Evolutionary conservation across 768 basidiomycete genomes (phyloP).

Genomic region (Suillus sp.): DNA sequence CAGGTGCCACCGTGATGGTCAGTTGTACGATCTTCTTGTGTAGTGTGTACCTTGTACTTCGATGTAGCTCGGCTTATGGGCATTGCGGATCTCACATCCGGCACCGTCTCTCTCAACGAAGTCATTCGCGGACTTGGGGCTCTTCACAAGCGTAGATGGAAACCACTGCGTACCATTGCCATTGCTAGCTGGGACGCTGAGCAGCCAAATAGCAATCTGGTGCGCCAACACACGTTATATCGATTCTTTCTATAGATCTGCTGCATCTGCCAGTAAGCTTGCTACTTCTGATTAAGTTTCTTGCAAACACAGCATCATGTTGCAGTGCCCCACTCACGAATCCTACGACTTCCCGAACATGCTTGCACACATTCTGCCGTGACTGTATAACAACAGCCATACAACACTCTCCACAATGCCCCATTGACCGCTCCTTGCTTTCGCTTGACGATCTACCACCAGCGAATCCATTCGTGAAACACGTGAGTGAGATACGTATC

Average conservation of each 20-base stretch:
- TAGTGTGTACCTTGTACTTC: too few relatives aligned
- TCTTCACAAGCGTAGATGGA: too few relatives aligned
- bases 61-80: too few relatives aligned
- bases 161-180: too few relatives aligned
- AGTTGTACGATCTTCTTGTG: too few relatives aligned
- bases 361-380: conserved; percentile 81
- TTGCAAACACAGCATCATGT: conserved; percentile 13
- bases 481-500: conserved; percentile 33
- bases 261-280: conserved; percentile 2
- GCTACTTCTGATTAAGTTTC: neutral
- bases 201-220: neutral
- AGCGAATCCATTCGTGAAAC: conserved; percentile 75
- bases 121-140: too few relatives aligned
- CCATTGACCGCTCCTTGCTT: conserved; percentile 78
- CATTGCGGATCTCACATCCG: too few relatives aligned
- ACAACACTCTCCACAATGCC: conserved; percentile 73
- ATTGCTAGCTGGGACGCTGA: too few relatives aligned
- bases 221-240: neutral
- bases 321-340: conserved; percentile 74
- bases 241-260: neutral
- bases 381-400: conserved; percentile 79
- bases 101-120: too few relatives aligned
- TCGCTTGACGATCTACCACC: conserved; percentile 55
- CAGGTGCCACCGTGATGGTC: too few relatives aligned
- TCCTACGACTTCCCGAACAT: conserved; percentile 72